phyloP scores from a whole-genome alignment of 2,329 filamentous ascomycete species.

The Stagonosporopsis chrysanthemi region DNA sequence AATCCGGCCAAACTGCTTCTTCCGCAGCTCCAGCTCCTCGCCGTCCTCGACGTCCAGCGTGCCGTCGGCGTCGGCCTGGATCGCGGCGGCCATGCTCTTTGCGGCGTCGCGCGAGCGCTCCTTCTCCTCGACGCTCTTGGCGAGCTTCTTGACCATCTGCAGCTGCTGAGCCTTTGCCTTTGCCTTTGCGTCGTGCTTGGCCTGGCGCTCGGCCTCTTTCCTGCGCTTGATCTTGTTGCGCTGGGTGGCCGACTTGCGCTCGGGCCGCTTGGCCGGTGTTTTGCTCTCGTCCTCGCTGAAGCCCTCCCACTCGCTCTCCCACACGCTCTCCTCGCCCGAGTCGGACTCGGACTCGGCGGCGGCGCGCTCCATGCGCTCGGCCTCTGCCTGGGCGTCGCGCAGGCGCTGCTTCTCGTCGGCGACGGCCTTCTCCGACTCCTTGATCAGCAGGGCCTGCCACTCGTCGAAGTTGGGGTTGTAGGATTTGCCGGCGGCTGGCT shows the following conservation, averaged over 20 bases:
- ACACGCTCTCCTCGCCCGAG: constrained; percentile 86
- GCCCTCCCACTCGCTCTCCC: constrained; percentile 82
- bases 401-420: constrained; percentile 79
- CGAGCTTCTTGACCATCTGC: constrained; percentile 74
- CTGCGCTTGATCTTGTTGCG: constrained; percentile 87
- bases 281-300: constrained; percentile 60
- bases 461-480: constrained; percentile 92
- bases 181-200: constrained; percentile 77
- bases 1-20: constrained; percentile 75
- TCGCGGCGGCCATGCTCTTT: constrained; percentile 27
- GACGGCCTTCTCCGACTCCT: constrained; percentile 80
- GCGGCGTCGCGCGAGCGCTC: constrained; percentile 55
- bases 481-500: constrained; percentile 81
- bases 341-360: constrained; percentile 77
- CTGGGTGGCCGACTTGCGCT: constrained; percentile 85
- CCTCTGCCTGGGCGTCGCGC: constrained; percentile 70
- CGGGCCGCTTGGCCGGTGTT: constrained; percentile 75
- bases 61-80: constrained; percentile 38
- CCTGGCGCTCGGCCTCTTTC: constrained; percentile 82
- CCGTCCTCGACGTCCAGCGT: constrained; percentile 44
- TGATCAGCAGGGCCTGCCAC: constrained; percentile 77
- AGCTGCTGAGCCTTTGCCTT: constrained; percentile 77
- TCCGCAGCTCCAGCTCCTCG: constrained; percentile 62
- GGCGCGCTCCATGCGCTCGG: constrained; percentile 71
- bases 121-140: constrained; percentile 67